Evolutionary conservation across 768 basidiomycete genomes (phyloP).

Genomic region (Amanita pallidorosea): DNA sequence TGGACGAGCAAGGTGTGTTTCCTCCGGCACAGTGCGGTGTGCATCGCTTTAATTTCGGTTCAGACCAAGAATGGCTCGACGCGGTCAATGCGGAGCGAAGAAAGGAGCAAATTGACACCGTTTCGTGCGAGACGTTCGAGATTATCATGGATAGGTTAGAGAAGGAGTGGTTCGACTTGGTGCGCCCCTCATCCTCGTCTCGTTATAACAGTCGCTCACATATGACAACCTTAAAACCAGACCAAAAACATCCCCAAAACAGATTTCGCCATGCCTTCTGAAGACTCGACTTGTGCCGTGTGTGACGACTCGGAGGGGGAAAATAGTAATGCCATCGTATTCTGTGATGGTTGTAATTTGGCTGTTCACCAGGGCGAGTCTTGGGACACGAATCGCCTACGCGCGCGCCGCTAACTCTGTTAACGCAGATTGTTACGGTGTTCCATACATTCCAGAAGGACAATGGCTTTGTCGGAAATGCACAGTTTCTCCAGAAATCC

Average conservation of each 20-base stretch:
- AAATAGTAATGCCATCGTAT: constrained; percentile 97
- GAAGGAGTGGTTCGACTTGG: constrained; percentile 98
- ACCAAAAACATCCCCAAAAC: constrained; percentile 91
- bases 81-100: constrained; percentile 71
- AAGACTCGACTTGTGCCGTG: constrained; percentile 94
- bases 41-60: constrained; percentile 1
- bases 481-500: constrained; percentile 93
- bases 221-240: constrained; percentile 26
- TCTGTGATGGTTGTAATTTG: constrained; percentile 97
- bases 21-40: not conserved
- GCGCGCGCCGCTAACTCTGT: not conserved
- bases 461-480: constrained; percentile 99
- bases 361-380: constrained; percentile 95
- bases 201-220: not conserved
- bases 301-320: constrained; percentile 99
- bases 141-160: constrained; percentile 96
- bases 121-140: constrained; percentile 85
- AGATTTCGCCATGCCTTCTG: constrained; percentile 77
- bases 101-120: constrained; percentile 57
- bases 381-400: not conserved
- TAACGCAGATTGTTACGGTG: constrained; percentile 86
- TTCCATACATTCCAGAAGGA: constrained; percentile 98
- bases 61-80: constrained; percentile 95
- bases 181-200: constrained; percentile 23
- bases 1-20: constrained; percentile 90